Evolutionary conservation across 116 monocot species (phyloP).

Genomic region (Zostera marina): DNA sequence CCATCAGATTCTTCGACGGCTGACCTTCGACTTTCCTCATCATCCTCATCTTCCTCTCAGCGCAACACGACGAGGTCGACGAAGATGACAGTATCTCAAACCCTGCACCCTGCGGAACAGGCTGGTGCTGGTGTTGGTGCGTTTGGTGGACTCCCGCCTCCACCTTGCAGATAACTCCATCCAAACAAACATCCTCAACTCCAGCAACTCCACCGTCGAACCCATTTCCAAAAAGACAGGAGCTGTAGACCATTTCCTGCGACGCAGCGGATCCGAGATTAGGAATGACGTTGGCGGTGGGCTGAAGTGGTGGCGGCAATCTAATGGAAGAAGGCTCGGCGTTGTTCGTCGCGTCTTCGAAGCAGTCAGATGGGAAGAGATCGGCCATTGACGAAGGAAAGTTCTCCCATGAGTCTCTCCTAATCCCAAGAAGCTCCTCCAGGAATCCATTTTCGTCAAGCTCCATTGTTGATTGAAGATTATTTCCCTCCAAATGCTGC

Average conservation of each 20-base stretch:
- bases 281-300: not conserved
- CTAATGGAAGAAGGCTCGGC: not conserved
- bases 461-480: slow-evolving; percentile 22
- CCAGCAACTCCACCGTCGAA: not conserved
- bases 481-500: not conserved
- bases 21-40: slow-evolving; percentile 53
- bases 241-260: not conserved
- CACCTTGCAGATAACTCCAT: slow-evolving; percentile 6
- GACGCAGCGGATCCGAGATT: not conserved
- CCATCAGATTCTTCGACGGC: slow-evolving; percentile 94
- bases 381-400: slow-evolving; percentile 10
- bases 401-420: slow-evolving; percentile 32
- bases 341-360: slow-evolving; percentile 2
- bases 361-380: slow-evolving; percentile 17
- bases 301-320: not conserved
- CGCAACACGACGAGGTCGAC: slow-evolving; percentile 7
- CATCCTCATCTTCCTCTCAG: slow-evolving; percentile 27
- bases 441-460: slow-evolving; percentile 49
- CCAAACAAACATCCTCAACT: slow-evolving; percentile 4
- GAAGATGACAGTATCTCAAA: slow-evolving; percentile 10
- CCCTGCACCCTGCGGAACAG: not conserved
- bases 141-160: not conserved
- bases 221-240: slow-evolving; percentile 1
- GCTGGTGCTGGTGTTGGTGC: not conserved
- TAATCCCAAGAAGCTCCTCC: slow-evolving; percentile 39